Conservation (phyloP, 805 yeast species). For the Starmerella apicola region DNA sequence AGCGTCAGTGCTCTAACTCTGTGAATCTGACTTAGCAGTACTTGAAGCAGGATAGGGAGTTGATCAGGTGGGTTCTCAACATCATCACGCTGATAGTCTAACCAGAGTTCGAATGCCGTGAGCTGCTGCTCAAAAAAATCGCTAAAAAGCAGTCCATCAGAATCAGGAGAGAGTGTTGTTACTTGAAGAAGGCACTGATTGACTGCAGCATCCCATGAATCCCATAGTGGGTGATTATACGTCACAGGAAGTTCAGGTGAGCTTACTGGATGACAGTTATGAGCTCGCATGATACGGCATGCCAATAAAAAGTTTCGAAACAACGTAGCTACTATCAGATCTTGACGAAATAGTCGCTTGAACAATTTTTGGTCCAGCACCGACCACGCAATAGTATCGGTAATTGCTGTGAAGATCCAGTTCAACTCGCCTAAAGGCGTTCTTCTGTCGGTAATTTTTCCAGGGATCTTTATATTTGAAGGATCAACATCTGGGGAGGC, state of each 20-base stretch:
- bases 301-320: slow-evolving; percentile 88
- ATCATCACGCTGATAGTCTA: slow-evolving; percentile 68
- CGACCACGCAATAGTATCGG: slow-evolving; percentile 98
- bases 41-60: slow-evolving; percentile 85
- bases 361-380: slow-evolving; percentile 76
- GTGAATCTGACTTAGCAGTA: slow-evolving; percentile 84
- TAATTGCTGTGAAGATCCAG: slow-evolving; percentile 96
- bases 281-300: slow-evolving; percentile 82
- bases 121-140: slow-evolving; percentile 91
- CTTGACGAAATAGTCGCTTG: slow-evolving; percentile 85
- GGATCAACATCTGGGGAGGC: slow-evolving; percentile 28
- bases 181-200: slow-evolving; percentile 71
- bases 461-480: slow-evolving; percentile 54
- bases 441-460: slow-evolving; percentile 79
- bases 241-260: slow-evolving; percentile 85
- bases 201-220: slow-evolving; percentile 93
- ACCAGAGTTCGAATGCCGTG: slow-evolving; percentile 94
- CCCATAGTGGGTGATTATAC: slow-evolving; percentile 88
- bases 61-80: slow-evolving; percentile 86
- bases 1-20: slow-evolving; percentile 77
- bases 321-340: slow-evolving; percentile 89
- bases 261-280: slow-evolving; percentile 87
- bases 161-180: slow-evolving; percentile 27
- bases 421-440: slow-evolving; percentile 92
- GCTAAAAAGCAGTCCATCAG: slow-evolving; percentile 59